phyloP scores from a whole-genome alignment of 116 monocot genomes.

The Papilionanthe hybrid region DNA sequence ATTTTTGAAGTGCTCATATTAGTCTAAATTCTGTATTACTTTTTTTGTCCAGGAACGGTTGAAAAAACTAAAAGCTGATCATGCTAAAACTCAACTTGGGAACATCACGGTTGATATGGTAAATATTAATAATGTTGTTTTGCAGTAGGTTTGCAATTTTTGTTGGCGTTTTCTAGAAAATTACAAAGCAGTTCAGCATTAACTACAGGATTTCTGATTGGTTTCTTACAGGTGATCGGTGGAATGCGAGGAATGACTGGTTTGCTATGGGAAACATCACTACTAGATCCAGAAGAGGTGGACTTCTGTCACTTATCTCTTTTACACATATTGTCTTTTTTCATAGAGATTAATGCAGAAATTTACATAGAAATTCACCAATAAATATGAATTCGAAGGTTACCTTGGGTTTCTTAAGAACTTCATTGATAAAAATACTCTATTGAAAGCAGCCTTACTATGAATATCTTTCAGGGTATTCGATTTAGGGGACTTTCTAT shows the following conservation, averaged over 20 bases:
- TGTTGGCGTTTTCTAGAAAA: background rate
- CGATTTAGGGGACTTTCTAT: constrained; percentile 96
- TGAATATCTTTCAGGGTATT: constrained; percentile 59
- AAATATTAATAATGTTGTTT: constrained; percentile 2
- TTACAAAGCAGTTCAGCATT: background rate
- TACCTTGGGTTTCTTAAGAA: background rate
- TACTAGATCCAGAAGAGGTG: constrained; percentile 98
- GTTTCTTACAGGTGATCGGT: constrained; percentile 70
- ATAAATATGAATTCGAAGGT: background rate
- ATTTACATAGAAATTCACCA: background rate
- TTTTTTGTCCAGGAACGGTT: constrained; percentile 67
- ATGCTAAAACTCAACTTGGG: constrained; percentile 90
- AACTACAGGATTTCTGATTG: background rate
- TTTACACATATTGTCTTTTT: background rate
- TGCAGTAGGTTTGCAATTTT: background rate
- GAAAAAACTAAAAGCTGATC: constrained; percentile 84
- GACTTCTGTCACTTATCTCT: background rate
- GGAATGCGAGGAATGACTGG: constrained; percentile 99
- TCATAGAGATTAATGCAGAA: background rate
- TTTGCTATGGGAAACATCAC: constrained; percentile 91
- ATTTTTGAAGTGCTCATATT: background rate
- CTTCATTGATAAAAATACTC: background rate
- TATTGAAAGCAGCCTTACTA: background rate
- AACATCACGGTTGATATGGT: constrained; percentile 97
- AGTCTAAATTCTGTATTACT: background rate